These are phyloP conservation scores for Amaranthus palmeri DNA, from an alignment of 148 eudicot genomes.

Conservation along the genomic window DNA sequence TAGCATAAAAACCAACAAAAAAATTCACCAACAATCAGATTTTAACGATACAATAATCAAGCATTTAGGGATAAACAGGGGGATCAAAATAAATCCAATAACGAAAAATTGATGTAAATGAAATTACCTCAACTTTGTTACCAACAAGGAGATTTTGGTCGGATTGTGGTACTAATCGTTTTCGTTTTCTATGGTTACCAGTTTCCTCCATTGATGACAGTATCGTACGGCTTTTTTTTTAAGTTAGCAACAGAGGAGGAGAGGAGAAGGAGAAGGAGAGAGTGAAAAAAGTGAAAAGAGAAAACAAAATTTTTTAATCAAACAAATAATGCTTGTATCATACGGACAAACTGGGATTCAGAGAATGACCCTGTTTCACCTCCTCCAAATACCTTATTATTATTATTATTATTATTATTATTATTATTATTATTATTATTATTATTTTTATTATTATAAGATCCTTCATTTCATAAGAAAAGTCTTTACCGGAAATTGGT, in stretches of 20 bases:
- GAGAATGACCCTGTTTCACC: no score
- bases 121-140: slow-evolving; percentile 36
- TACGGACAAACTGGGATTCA: no score
- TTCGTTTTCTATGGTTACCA: slow-evolving; percentile 15
- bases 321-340: no score
- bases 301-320: background rate
- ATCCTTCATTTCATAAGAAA: no score
- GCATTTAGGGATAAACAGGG: background rate
- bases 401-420: no score
- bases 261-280: background rate
- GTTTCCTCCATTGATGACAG: slow-evolving; percentile 27
- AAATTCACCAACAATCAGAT: background rate
- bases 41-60: background rate
- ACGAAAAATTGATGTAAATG: background rate
- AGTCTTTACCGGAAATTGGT: no score
- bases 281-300: background rate
- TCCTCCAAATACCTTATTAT: no score
- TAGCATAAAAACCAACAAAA: background rate
- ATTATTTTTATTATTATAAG: no score
- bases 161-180: background rate
- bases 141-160: slow-evolving; percentile 10
- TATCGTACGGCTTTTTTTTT: slow-evolving; percentile 1
- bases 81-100: background rate
- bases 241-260: slow-evolving; percentile 14
- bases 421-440: no score